Conservation (phyloP, 2,329 filamentous ascomycete species). For the Aspergillus novoparasiticus region DNA sequence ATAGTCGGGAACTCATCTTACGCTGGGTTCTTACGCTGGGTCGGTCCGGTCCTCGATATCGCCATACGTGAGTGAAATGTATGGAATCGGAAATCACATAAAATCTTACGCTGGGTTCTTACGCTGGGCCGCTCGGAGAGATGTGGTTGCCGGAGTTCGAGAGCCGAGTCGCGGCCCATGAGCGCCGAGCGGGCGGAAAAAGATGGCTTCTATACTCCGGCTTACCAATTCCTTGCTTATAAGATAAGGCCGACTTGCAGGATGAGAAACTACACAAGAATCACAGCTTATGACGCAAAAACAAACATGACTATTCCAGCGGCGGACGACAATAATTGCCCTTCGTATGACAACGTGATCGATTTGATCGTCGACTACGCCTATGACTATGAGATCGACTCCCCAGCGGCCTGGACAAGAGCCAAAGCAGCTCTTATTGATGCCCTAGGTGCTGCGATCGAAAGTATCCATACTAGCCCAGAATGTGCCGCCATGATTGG, state of each 20-base stretch:
- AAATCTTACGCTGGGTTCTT: neutral
- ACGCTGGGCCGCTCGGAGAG: neutral
- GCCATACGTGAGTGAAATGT: too few species aligned
- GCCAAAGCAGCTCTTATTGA: slow-evolving; percentile 28
- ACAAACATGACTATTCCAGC: neutral
- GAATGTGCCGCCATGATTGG: slow-evolving; percentile 22
- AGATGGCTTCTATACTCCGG: too few species aligned
- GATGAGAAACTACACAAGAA: neutral
- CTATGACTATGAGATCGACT: slow-evolving; percentile 21
- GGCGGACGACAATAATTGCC: neutral
- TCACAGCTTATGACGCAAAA: neutral
- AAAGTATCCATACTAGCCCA: slow-evolving; percentile 23
- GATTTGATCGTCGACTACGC: slow-evolving; percentile 26
- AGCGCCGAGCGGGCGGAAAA: too few species aligned
- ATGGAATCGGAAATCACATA: neutral
- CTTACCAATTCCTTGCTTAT: neutral
- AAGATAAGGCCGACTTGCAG: neutral
- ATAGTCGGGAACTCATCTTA: neutral
- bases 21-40: neutral
- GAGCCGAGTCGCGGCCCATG: neutral
- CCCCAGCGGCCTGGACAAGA: slow-evolving; percentile 20
- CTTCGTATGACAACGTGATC: slow-evolving; percentile 38
- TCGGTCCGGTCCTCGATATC: too few species aligned
- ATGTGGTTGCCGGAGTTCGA: neutral
- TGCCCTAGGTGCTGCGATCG: slow-evolving; percentile 29